phyloP scores from a whole-genome alignment of 140 eudicot genomes.

The Ambrosia hybrid region DNA sequence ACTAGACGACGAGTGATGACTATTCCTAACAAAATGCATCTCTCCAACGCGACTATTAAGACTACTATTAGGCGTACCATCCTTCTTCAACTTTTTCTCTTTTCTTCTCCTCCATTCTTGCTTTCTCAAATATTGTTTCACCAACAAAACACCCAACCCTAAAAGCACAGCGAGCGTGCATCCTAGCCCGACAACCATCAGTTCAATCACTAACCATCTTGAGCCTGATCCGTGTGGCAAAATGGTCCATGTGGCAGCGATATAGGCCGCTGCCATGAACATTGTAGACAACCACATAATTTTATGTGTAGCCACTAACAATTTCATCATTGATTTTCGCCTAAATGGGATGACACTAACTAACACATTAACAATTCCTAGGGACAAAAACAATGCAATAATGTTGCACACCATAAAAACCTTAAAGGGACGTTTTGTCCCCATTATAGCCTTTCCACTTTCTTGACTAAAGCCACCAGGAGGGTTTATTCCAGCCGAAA shows the following conservation, averaged over 20 bases:
- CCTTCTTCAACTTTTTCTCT: constrained; percentile 33
- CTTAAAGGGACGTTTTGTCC: constrained; percentile 35
- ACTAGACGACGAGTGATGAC: constrained; percentile 40
- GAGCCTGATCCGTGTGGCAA: constrained; percentile 33
- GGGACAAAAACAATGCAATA: constrained; percentile 52
- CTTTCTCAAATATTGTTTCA: constrained; percentile 45
- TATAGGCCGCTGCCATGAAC: constrained; percentile 54
- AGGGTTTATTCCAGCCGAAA: constrained; percentile 60
- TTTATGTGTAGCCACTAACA: constrained; percentile 40
- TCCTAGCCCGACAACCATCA: constrained; percentile 47
- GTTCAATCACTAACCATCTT: constrained; percentile 36
- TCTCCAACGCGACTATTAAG: constrained; percentile 44
- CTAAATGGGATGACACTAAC: constrained; percentile 57
- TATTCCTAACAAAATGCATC: constrained; percentile 29
- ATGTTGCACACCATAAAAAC: constrained; percentile 54
- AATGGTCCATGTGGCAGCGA: constrained; percentile 49
- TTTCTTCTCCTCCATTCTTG: constrained; percentile 44
- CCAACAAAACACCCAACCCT: constrained; percentile 45
- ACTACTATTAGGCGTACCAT: constrained; percentile 44
- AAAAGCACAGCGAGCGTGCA: constrained; percentile 34
- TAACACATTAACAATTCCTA: constrained; percentile 54
- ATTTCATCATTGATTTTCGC: constrained; percentile 50
- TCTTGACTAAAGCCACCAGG: constrained; percentile 58
- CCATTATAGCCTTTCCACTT: constrained; percentile 46
- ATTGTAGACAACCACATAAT: constrained; percentile 57